phyloP scores from a whole-genome alignment of 1,139 yeast species.

The Geotrichum aggregatum region DNA sequence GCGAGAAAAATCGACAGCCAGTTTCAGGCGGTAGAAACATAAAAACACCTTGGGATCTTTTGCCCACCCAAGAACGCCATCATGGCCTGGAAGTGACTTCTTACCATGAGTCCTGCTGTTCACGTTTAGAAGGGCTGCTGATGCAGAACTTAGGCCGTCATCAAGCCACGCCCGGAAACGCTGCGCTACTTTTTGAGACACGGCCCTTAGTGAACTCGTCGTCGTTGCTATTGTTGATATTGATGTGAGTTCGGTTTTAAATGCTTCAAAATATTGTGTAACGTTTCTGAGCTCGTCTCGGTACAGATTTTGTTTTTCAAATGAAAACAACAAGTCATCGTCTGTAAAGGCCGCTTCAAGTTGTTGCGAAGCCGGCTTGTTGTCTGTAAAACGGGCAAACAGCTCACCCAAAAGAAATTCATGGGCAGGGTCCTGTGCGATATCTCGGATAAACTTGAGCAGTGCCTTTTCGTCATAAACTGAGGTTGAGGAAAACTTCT shows the following conservation, averaged over 20 bases:
- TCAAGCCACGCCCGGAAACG: constrained; percentile 20
- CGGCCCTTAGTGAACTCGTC: background rate
- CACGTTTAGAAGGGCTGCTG: background rate
- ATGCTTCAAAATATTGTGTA: constrained; percentile 4
- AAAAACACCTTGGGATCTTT: constrained; percentile 26
- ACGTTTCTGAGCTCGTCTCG: constrained; percentile 35
- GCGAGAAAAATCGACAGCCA: constrained; percentile 12
- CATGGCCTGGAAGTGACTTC: too few relatives aligned
- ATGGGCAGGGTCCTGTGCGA: background rate
- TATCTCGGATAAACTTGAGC: constrained; percentile 17
- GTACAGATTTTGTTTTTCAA: constrained; percentile 52
- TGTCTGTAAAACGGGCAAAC: constrained; percentile 9
- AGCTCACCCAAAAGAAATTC: background rate
- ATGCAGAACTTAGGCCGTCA: constrained; percentile 15
- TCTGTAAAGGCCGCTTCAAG: constrained; percentile 25
- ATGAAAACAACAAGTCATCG: constrained; percentile 43
- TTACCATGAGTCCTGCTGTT: too few relatives aligned
- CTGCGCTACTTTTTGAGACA: background rate
- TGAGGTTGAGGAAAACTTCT: constrained; percentile 31
- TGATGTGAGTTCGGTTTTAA: background rate
- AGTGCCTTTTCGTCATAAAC: constrained; percentile 35
- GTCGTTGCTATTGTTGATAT: background rate
- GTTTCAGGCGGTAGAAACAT: constrained; percentile 20
- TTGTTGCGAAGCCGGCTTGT: constrained; percentile 10
- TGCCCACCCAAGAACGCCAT: constrained; percentile 43